Conservation (phyloP, 495 filamentous ascomycete genomes). For the Xylaria bambusicola region DNA sequence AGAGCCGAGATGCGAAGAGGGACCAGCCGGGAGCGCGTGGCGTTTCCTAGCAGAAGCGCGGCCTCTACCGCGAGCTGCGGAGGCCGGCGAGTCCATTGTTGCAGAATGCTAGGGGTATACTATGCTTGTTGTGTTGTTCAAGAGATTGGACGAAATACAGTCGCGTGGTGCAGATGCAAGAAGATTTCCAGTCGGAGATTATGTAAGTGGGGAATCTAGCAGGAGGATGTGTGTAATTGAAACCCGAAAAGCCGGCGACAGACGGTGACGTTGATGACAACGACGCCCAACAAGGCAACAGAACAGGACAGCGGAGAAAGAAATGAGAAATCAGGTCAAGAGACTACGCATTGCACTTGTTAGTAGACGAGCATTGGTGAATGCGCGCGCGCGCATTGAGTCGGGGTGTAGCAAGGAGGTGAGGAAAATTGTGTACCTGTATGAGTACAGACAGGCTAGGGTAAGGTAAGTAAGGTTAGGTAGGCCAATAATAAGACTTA, state of each 20-base stretch:
- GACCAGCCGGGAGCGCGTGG: conserved; percentile 13
- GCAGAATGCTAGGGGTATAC: not conserved
- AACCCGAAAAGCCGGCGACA: conserved; percentile 8
- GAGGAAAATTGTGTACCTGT: conserved; percentile 15
- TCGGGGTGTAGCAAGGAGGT: conserved; percentile 13
- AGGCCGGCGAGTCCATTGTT: conserved; percentile 30
- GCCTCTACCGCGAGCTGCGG: conserved; percentile 23
- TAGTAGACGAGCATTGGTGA: conserved; percentile 1
- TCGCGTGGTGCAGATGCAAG: conserved; percentile 22
- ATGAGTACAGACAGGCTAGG: not conserved
- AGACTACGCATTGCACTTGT: not conserved
- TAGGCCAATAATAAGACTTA: conserved; percentile 2
- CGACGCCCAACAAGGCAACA: not conserved
- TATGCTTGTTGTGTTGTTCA: not conserved
- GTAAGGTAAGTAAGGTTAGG: not conserved
- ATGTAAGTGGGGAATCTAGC: conserved; percentile 35
- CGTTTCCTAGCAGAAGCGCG: conserved; percentile 24
- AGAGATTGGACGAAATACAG: conserved; percentile 14
- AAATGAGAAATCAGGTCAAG: not conserved
- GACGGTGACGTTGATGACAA: not conserved
- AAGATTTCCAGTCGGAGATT: conserved; percentile 32
- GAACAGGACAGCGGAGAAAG: conserved; percentile 2
- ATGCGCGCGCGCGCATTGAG: conserved; percentile 3
- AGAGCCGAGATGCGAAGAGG: conserved; percentile 20
- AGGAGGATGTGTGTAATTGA: conserved; percentile 11